Evolutionary conservation across 768 basidiomycete species (phyloP), one percentile per base, ranked within the genome.

Genomic region (Hebeloma cylindrosporum): DNA sequence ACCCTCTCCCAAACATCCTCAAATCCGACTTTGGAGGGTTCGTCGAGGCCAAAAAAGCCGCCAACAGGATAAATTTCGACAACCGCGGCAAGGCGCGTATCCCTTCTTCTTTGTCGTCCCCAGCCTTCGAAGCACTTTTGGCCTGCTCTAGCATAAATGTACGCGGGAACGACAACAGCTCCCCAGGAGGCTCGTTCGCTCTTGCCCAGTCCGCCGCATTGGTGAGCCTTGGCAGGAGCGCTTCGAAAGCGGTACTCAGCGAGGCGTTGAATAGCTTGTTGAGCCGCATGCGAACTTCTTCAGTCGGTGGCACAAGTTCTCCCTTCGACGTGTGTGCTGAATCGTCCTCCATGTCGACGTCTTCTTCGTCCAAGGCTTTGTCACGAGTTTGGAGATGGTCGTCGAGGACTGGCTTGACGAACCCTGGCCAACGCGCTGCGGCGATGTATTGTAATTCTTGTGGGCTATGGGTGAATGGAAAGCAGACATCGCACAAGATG

Each of bases 21-120:
- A 90, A 26, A 63, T 94, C 93, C 7, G 81, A 83, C 57, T 82
- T 85, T 0, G 82, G 63, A 2, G 93, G 92, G 57, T 95, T 96
- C 30, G 84, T 86, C 30, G 89, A 90, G 4, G 91, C 89, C 29
- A 93, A 65, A 58, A 83, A 95, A 1, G 83, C 78, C 0, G 88
- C 85, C 3, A 93, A 62, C 4, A 93, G 66, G 17, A 93, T 71
- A 54, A 81, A 92, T 56, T 85, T 86, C 16, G 82, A 80, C 73
- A 88, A 78, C 3, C 77, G 74, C 1, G 85, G 82, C 26, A 86
- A 68, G 14, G 68, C 63, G 3, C 60, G 60, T 11, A 70, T 57
- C 20, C 54, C 59, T 32, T 56, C 42, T 30, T 53, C 43, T 13
- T 44, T 40, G 11, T 45, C 31, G 16, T 20, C 27, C 17, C 22